Evolutionary conservation across 768 basidiomycete genomes (phyloP), one percentile per base, ranked within the genome.

Genomic region (Rhodotorula babjevae): DNA sequence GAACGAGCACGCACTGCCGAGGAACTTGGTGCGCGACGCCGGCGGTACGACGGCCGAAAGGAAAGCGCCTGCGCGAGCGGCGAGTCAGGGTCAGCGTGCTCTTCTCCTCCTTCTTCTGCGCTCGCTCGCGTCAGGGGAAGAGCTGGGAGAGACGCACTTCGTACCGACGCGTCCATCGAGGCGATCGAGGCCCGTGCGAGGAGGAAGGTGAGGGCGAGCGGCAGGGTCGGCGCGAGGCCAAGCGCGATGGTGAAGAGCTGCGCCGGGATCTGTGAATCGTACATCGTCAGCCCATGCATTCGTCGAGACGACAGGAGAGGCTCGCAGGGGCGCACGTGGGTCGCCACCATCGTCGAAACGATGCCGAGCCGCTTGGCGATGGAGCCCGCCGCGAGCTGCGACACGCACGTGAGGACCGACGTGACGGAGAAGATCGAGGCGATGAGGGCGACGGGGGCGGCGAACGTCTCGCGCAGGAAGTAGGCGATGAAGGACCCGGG

Each of bases 301-400:
- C 33, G 12, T 23, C 18, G 25, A 40, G 29, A 15, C 23, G 33
- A 40, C 58, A 18, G 1, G 18, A 29, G 19, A 53, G 12, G 29
- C 49, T 8, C 12, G 57, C 69, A 66, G 33, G 59, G 7, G 3
- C 27, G 42, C 59, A 57, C 59, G 21, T 74, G 73, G 3, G 73
- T 74, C 14, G 61, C 65, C n/a, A 74, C 73, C 73, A 74, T 74
- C 0, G 73, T 74, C 7, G 31, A 29, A 36, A 74, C 69, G 58
- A 70, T 61, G 0, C 73, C 73, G 18, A 56, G 27, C 15, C 73
- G 57, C 46, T 64, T 70, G 2, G 61, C 25, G 55, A 74, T 67
- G 0, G 61, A 56, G 10, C 63, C 65, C 3, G 73, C 73, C 1
- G 49, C 42, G 16, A 74, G 63, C 29, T 74, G 73, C 16, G 46